Conservation (phyloP, 1,139 yeast genomes). For the Kluyveromyces sp. region DNA sequence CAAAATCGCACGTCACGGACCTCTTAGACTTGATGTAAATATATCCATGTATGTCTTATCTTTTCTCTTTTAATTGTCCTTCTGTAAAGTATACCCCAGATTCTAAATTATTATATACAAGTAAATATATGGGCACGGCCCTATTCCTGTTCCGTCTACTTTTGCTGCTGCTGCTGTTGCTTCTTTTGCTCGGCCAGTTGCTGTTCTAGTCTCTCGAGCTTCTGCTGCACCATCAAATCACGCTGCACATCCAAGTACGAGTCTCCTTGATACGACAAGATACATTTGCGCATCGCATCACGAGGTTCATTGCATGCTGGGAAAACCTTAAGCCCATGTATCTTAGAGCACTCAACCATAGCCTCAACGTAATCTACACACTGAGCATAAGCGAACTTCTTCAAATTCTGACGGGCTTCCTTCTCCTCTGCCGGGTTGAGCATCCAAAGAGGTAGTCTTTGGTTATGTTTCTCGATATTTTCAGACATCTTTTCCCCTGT, state of each 20-base stretch:
- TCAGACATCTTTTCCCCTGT: conserved; percentile 8
- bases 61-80: no score
- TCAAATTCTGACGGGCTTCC: conserved; percentile 70
- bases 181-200: conserved; percentile 13
- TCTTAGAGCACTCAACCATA: conserved; percentile 46
- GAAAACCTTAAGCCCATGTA: conserved; percentile 46
- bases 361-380: conserved; percentile 63
- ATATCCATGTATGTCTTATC: no score
- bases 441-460: conserved; percentile 67
- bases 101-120: no score
- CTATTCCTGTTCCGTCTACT: neutral
- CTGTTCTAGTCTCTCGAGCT: conserved; percentile 34
- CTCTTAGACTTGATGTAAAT: conserved; percentile 49
- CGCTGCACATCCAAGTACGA: conserved; percentile 64
- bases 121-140: no score
- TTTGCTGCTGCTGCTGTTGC: neutral
- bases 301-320: conserved; percentile 51
- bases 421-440: conserved; percentile 82
- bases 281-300: conserved; percentile 64
- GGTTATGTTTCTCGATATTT: conserved; percentile 15
- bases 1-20: conserved; percentile 36
- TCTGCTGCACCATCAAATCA: conserved; percentile 52
- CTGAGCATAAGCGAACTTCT: conserved; percentile 58
- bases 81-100: no score
- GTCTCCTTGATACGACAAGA: conserved; percentile 52